Conservation (phyloP, 2,329 filamentous ascomycete species). For the Chrysoporthe austroafricana region DNA sequence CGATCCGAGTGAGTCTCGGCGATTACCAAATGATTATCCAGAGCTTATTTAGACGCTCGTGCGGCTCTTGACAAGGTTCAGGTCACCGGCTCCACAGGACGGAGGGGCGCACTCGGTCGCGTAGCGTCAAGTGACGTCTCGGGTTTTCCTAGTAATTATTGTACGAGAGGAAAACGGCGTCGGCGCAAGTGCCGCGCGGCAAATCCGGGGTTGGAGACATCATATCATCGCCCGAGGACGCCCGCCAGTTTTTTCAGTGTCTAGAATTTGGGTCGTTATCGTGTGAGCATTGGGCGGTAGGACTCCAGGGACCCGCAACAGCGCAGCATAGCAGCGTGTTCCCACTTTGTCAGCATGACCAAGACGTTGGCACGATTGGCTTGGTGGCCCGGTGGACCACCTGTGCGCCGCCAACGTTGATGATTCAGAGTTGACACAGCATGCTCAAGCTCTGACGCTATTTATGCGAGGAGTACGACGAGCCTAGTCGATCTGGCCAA, state of each 20-base stretch:
- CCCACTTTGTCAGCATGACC: background rate
- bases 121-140: background rate
- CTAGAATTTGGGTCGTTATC: no score
- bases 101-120: no score
- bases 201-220: no score
- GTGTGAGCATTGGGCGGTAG: no score
- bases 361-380: background rate
- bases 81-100: background rate
- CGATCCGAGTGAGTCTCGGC: background rate
- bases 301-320: no score
- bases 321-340: background rate
- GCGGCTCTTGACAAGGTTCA: background rate
- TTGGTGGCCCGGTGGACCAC: background rate
- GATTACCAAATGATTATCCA: slow-evolving; percentile 25
- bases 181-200: no score
- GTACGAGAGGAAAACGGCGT: no score
- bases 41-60: slow-evolving; percentile 20
- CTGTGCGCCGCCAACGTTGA: background rate
- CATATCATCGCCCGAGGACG: no score
- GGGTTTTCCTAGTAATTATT: background rate
- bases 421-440: background rate
- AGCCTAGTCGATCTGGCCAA: no score
- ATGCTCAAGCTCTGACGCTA: no score
- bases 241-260: no score
- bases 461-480: no score